Base-by-base conservation (phyloP, 768 basidiomycete species). In the Imleria badia region DNA sequence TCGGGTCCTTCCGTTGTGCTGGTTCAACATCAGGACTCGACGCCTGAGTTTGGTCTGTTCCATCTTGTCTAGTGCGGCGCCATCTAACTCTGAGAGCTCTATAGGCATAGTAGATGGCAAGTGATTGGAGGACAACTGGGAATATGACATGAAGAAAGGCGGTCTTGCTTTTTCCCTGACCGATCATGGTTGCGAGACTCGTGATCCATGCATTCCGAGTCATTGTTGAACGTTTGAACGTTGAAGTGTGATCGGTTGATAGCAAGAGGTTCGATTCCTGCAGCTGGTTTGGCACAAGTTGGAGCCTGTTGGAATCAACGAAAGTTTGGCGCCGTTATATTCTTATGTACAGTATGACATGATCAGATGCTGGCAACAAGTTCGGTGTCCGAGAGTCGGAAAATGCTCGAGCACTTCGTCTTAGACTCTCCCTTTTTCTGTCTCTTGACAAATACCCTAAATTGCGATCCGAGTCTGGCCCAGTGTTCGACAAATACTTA, bases 51-150 rank as follows among this genome's bases (percentile, higher is more conserved):
- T 35, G 34, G 17, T 31, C 41, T 12, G 31, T 51, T 31, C 10
- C 17, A 6, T 6, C 42, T 39, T 23, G 46, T 44, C 42, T 46
- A 15, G 40, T 20, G 39, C 50, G 44, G 22, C 22, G 20, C 62
- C 60, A 53, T 38, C 14, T 45, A 12, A n/a, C n/a, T n/a, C n/a
- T n/a, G n/a, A 66, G 26, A 36, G 50, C 45, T 43, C 31, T 52
- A 36, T 60, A 62, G 45, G 55, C 15, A 3, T 48, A 53, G 33
- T 66, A 66, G 30, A 67, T 30, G 9, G 44, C 52, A 6, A 66
- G 39, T 0, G 62, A 56, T 26, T 51, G 57, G 17, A 66, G 48
- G 36, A 54, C 23, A 14, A 61, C 20, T 26, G 54, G 62, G 10
- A 67, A 23, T 17, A 62, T 7, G 33, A 52, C 9, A 15, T 20